Conservation (phyloP, 352 stramenopile genomes). For the Pythium coloratum region DNA sequence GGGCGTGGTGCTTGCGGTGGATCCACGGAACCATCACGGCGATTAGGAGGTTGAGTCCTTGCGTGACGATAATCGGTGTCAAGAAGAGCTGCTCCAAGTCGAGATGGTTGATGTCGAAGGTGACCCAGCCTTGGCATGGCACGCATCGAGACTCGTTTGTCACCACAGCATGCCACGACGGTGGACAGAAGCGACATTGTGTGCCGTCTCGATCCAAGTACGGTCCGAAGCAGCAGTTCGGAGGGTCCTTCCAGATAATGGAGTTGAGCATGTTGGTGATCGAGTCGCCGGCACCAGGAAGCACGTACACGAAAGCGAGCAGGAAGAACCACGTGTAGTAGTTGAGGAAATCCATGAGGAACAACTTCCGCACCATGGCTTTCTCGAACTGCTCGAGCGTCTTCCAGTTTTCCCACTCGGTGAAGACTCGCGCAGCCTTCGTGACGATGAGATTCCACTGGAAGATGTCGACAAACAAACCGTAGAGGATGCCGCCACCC, state of each 20-base stretch:
- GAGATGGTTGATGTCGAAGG: slow-evolving; percentile 81
- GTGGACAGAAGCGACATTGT: slow-evolving; percentile 56
- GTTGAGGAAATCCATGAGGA: slow-evolving; percentile 88
- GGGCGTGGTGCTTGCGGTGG: slow-evolving; percentile 68
- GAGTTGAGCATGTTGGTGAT: slow-evolving; percentile 83
- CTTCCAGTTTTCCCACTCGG: slow-evolving; percentile 86
- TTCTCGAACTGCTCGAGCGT: slow-evolving; percentile 84
- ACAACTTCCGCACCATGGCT: slow-evolving; percentile 75
- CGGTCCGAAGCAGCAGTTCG: slow-evolving; percentile 82
- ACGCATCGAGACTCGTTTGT: slow-evolving; percentile 48
- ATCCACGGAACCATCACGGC: slow-evolving; percentile 74
- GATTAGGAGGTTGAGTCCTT: slow-evolving; percentile 72
- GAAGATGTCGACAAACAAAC: slow-evolving; percentile 81
- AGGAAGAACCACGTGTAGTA: slow-evolving; percentile 90
- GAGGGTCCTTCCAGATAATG: slow-evolving; percentile 70
- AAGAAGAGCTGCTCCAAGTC: slow-evolving; percentile 81
- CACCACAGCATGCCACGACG: slow-evolving; percentile 51
- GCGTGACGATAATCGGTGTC: slow-evolving; percentile 81
- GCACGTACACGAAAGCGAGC: slow-evolving; percentile 84
- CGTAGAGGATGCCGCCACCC: slow-evolving; percentile 71
- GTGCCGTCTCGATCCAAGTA: slow-evolving; percentile 55
- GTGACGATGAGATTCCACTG: slow-evolving; percentile 84
- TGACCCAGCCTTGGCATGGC: slow-evolving; percentile 73
- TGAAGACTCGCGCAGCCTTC: slow-evolving; percentile 65
- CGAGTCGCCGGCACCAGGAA: slow-evolving; percentile 73